phyloP scores from a whole-genome alignment of 352 stramenopile species.

The Phytophthora idaei region DNA sequence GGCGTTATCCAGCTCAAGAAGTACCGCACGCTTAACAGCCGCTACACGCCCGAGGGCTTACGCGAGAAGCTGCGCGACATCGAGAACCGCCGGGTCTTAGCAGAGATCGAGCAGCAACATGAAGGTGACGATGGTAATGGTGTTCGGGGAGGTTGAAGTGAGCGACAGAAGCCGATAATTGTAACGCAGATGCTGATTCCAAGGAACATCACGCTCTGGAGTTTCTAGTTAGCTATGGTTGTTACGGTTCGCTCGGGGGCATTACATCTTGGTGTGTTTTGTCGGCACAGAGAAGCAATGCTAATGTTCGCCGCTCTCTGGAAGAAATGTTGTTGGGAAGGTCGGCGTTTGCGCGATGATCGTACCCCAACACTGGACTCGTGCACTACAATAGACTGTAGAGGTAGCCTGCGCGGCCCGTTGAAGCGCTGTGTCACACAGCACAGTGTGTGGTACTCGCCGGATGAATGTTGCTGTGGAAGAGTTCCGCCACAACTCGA shows the following conservation, averaged over 20 bases:
- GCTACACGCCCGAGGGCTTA: conserved; percentile 89
- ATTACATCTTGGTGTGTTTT: conserved; percentile 12
- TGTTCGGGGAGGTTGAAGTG: conserved; percentile 11
- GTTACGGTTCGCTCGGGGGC: background rate
- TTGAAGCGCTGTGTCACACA: too few species aligned
- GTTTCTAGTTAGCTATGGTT: conserved; percentile 7
- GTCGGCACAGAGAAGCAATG: background rate
- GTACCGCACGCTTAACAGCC: conserved; percentile 93
- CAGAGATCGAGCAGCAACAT: conserved; percentile 14
- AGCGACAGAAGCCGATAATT: background rate
- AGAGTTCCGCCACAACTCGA: background rate
- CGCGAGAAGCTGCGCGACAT: conserved; percentile 64
- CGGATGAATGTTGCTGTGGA: background rate
- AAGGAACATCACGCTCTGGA: background rate
- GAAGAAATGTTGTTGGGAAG: background rate
- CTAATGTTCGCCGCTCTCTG: conserved; percentile 1
- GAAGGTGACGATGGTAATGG: background rate
- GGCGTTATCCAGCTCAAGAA: conserved; percentile 98
- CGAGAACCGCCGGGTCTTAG: conserved; percentile 40
- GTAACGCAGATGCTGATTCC: conserved; percentile 2
- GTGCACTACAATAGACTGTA: too few species aligned
- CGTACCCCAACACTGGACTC: too few species aligned
- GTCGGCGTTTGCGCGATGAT: too few species aligned
- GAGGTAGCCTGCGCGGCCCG: too few species aligned
- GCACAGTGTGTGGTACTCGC: too few species aligned